phyloP scores from a whole-genome alignment of 176 grass and related monocot genomes.

The Rhynchospora breviuscula region DNA sequence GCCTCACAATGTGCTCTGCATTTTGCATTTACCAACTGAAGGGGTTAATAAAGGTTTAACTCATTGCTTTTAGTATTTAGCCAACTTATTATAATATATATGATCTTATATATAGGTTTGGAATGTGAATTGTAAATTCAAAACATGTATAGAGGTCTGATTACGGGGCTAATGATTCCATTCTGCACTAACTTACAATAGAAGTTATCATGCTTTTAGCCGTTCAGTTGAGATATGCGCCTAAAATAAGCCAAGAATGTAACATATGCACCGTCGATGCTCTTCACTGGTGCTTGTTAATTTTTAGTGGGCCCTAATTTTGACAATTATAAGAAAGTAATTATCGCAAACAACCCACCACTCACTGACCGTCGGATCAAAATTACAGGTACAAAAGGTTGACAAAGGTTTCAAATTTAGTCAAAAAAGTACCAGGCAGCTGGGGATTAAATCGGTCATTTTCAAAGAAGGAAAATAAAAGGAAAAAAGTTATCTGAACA shows the following conservation, averaged over 20 bases:
- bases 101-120: neutral
- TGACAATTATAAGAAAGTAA: neutral
- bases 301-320: neutral
- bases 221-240: neutral
- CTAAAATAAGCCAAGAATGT: neutral
- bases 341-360: neutral
- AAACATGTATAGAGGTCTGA: neutral
- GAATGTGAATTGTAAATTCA: neutral
- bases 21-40: neutral
- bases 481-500: neutral
- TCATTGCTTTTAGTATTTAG: no score
- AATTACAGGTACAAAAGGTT: neutral
- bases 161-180: neutral
- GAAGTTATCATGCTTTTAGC: neutral
- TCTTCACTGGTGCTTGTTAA: neutral
- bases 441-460: neutral
- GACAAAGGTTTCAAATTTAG: neutral
- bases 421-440: neutral
- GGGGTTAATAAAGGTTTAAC: no score
- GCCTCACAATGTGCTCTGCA: slow-evolving; percentile 13
- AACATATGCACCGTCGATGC: neutral
- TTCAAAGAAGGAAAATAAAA: neutral
- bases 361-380: neutral
- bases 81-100: neutral
- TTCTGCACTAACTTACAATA: neutral